Evolutionary conservation across 352 stramenopile genomes (phyloP).

Genomic region (Phytophthora podocarpi): DNA sequence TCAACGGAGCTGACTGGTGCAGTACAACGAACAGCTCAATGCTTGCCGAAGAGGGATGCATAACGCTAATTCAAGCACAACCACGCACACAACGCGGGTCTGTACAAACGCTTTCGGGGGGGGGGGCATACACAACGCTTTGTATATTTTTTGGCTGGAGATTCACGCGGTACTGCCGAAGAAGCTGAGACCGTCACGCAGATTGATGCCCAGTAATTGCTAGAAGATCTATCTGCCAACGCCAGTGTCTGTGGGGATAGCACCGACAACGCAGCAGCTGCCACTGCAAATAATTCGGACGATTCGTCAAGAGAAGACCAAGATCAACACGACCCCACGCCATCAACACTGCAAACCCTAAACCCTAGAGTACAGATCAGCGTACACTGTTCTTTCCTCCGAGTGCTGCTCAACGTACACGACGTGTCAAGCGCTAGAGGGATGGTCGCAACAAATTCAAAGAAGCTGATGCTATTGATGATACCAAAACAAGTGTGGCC

Average conservation of each 20-base stretch:
- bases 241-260: too few relatives aligned
- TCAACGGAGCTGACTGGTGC: neutral
- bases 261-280: too few relatives aligned
- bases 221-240: neutral
- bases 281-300: too few relatives aligned
- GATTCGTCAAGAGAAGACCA: too few relatives aligned
- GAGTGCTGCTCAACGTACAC: neutral
- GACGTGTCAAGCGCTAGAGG: neutral
- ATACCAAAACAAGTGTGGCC: neutral
- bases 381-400: too few relatives aligned
- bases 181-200: neutral
- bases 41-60: conserved; percentile 4
- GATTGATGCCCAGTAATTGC: neutral
- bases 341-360: too few relatives aligned
- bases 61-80: neutral
- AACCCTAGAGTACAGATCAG: too few relatives aligned
- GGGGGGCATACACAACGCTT: neutral
- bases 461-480: neutral
- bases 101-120: conserved; percentile 6
- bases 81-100: neutral
- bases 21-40: neutral
- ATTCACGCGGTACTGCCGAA: conserved; percentile 8
- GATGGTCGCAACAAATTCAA: neutral
- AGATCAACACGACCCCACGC: too few relatives aligned
- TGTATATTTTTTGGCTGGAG: neutral